Evolutionary conservation across 139 green algal species (phyloP).

Genomic region (Micractinium conductrix): DNA sequence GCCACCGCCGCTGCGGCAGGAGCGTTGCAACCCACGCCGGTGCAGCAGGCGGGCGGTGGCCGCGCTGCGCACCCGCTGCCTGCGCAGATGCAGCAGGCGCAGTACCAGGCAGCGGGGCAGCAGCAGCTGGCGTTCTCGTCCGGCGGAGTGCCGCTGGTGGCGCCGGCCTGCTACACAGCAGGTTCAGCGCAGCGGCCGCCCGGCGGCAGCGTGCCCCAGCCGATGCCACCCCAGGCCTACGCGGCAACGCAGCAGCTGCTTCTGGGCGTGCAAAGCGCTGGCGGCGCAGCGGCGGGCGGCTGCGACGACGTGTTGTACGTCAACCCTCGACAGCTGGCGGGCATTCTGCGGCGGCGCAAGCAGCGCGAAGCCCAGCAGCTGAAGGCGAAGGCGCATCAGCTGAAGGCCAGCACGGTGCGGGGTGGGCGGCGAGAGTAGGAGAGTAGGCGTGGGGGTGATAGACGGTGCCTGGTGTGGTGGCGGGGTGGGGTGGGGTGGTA

Average conservation of each 20-base stretch:
- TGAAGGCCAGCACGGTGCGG: too few species aligned
- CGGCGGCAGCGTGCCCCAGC: too few species aligned
- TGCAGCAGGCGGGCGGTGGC: neutral
- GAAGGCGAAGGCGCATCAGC: neutral
- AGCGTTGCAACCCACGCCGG: neutral
- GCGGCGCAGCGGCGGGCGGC: neutral
- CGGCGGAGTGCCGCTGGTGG: neutral
- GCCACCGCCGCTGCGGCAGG: neutral
- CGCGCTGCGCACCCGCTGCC: too few species aligned
- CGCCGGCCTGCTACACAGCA: too few species aligned
- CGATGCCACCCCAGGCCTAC: too few species aligned
- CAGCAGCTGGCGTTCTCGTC: neutral
- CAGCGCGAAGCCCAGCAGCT: constrained; percentile 12
- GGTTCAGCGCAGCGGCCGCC: too few species aligned
- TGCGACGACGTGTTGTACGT: neutral
- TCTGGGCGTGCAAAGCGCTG: too few species aligned
- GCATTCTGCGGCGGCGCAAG: constrained; percentile 19
- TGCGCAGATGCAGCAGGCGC: neutral
- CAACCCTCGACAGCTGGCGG: constrained; percentile 10
- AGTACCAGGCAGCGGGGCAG: neutral
- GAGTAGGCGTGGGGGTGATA: too few species aligned
- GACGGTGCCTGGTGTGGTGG: too few species aligned
- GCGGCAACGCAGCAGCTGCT: neutral
- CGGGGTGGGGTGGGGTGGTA: too few species aligned
- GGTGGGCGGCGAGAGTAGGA: too few species aligned